Percentiles rank a stretch among this genome's conserved stretches.
phyloP scores from a whole-genome alignment of 352 stramenopile species.

The Phytopythium cucurbitacearum region DNA sequence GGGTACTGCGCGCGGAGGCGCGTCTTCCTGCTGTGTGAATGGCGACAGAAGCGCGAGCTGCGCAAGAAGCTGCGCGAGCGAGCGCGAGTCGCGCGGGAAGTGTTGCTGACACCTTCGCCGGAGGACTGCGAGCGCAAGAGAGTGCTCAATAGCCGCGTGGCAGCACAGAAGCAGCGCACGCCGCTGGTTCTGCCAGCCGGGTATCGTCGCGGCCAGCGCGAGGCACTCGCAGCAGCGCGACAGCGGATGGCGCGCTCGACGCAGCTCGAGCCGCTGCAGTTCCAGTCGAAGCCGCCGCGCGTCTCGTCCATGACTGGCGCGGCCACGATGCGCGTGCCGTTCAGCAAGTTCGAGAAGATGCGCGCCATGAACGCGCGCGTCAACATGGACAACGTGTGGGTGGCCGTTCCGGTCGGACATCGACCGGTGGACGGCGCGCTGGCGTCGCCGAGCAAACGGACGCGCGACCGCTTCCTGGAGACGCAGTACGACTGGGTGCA shows the following conservation, averaged over 20 bases:
- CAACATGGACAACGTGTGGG: conserved; percentile 55
- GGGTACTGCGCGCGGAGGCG: conserved; percentile 28
- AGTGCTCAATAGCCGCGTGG: conserved; percentile 17
- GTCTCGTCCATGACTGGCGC: conserved; percentile 24
- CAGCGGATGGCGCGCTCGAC: conserved; percentile 14
- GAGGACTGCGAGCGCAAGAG: conserved; percentile 10
- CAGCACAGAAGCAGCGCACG: conserved; percentile 27
- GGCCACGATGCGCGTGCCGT: conserved; percentile 34
- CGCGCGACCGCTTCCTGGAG: conserved; percentile 20
- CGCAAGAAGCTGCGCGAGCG: conserved; percentile 28
- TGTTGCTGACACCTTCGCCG: conserved; percentile 23
- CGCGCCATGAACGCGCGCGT: conserved; percentile 30
- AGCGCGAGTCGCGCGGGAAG: conserved; percentile 19
- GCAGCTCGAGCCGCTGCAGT: conserved; percentile 32
- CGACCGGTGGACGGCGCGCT: background rate
- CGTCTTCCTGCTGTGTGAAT: conserved; percentile 18
- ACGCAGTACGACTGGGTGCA: conserved; percentile 60
- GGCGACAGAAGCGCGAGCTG: conserved; percentile 15
- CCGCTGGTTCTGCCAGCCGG: conserved; percentile 12
- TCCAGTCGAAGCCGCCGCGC: conserved; percentile 21
- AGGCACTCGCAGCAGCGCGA: conserved; percentile 1
- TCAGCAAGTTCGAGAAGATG: conserved; percentile 51
- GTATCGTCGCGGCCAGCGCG: conserved; percentile 4
- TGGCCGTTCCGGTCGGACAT: conserved; percentile 44
- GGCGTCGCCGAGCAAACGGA: background rate